Percentiles rank a stretch among this genome's conserved stretches.
These are phyloP conservation scores for Alloteropsis semialata DNA, from an alignment of 176 grass and related monocot species.

Conservation along the genomic window DNA sequence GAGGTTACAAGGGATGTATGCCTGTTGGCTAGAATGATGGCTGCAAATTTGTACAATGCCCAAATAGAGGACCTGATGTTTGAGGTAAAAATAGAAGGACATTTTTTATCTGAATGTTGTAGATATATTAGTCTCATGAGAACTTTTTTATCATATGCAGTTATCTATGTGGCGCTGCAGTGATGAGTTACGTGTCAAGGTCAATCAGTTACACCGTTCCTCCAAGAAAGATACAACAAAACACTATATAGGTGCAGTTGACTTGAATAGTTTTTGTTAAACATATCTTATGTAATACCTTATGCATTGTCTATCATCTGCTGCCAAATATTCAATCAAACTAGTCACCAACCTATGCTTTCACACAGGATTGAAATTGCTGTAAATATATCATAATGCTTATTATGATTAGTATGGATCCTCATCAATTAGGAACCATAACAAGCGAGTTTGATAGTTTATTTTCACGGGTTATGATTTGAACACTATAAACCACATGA, in stretches of 20 bases:
- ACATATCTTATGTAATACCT: not conserved
- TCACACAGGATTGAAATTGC: not conserved
- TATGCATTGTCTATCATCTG: not conserved
- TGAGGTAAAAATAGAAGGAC: slow-evolving; percentile 53
- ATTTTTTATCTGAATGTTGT: not conserved
- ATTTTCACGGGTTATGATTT: not conserved
- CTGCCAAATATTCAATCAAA: slow-evolving; percentile 16
- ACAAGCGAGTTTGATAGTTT: not conserved
- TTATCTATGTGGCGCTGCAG: slow-evolving; percentile 99
- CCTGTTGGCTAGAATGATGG: slow-evolving; percentile 96
- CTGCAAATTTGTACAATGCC: slow-evolving; percentile 92
- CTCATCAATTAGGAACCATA: not conserved
- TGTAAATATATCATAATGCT: not conserved
- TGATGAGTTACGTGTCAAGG: slow-evolving; percentile 68
- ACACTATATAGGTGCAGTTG: slow-evolving; percentile 83
- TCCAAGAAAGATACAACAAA: slow-evolving; percentile 88
- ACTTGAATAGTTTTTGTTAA: not conserved
- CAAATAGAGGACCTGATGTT: slow-evolving; percentile 98
- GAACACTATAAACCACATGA: not conserved
- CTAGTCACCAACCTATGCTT: not conserved
- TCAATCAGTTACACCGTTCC: slow-evolving; percentile 50
- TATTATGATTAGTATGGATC: slow-evolving; percentile 12
- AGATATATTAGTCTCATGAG: slow-evolving; percentile 16
- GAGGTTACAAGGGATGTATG: slow-evolving; percentile 99
- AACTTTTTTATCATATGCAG: slow-evolving; percentile 38